Conservation (phyloP, 805 yeast species). For the Candida alai region DNA sequence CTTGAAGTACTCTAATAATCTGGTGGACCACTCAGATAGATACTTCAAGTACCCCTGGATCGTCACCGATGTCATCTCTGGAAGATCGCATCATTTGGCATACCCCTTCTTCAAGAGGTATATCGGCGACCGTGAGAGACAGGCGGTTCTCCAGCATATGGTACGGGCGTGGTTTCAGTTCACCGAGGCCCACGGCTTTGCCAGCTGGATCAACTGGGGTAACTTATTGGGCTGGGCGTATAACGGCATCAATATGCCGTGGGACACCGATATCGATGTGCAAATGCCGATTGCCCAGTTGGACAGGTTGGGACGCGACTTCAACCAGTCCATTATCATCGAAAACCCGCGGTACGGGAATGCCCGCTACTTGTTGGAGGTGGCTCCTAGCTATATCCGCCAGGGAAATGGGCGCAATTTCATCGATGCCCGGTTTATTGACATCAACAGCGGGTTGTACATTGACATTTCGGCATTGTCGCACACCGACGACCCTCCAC, state of each 20-base stretch:
- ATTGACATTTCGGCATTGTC: constrained; percentile 42
- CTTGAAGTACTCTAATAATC: constrained; percentile 21
- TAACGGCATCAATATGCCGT: constrained; percentile 30
- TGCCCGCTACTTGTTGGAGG: constrained; percentile 21
- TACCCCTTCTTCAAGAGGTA: constrained; percentile 36
- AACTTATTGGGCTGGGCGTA: constrained; percentile 28
- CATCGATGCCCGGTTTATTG: constrained; percentile 37
- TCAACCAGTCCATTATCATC: constrained; percentile 20
- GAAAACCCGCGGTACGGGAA: constrained; percentile 32
- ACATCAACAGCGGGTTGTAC: constrained; percentile 37
- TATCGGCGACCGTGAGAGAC: constrained; percentile 33
- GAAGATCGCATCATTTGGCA: constrained; percentile 31
- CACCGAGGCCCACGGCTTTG: constrained; percentile 26
- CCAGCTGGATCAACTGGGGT: constrained; percentile 28
- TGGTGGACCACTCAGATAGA: constrained; percentile 23
- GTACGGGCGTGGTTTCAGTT: constrained; percentile 35
- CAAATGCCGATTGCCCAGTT: constrained; percentile 25
- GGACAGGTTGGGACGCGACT: constrained; percentile 21
- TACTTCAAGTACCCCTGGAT: constrained; percentile 41
- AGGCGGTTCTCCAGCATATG: constrained; percentile 35
- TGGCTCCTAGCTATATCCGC: constrained; percentile 23
- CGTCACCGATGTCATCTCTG: constrained; percentile 29
- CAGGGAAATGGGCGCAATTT: constrained; percentile 42
- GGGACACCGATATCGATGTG: constrained; percentile 30
- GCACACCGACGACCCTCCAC: constrained; percentile 21